Conservation (phyloP, 257 asterid genomes). For the Nicotiana noctiflora region DNA sequence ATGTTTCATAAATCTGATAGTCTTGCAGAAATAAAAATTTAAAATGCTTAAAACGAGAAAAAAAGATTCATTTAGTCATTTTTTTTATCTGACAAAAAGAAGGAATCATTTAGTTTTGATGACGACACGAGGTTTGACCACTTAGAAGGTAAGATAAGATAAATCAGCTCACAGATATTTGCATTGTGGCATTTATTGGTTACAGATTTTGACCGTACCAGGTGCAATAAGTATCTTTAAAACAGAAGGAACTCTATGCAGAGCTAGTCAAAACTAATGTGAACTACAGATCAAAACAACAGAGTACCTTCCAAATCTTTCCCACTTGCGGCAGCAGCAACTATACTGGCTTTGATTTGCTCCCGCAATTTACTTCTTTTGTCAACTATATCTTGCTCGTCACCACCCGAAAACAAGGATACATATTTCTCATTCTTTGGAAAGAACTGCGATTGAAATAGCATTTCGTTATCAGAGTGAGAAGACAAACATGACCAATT, state of each 20-base stretch:
- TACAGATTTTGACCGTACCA: neutral
- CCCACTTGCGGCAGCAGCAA: conserved; percentile 94
- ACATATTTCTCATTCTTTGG: conserved; percentile 89
- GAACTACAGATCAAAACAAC: neutral
- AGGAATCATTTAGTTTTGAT: neutral
- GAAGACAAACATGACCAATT: neutral
- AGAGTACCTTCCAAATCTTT: conserved; percentile 90
- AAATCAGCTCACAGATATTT: neutral
- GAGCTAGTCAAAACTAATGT: conserved; percentile 1
- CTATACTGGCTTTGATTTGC: conserved; percentile 66
- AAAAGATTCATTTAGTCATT: no score
- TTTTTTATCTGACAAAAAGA: no score
- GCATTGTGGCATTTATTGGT: neutral
- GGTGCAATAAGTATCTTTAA: neutral
- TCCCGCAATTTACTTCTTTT: conserved; percentile 63
- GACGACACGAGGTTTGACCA: neutral
- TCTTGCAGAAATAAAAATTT: neutral
- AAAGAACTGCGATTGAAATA: conserved; percentile 64
- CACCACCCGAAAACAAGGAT: conserved; percentile 77
- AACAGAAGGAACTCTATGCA: neutral
- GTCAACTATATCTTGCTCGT: conserved; percentile 56
- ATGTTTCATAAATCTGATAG: neutral
- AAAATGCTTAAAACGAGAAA: neutral
- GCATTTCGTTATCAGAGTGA: neutral
- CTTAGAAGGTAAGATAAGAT: neutral